Base-by-base conservation (phyloP, 1,284 basidiomycete species). In the Ganoderma lucidum region DNA sequence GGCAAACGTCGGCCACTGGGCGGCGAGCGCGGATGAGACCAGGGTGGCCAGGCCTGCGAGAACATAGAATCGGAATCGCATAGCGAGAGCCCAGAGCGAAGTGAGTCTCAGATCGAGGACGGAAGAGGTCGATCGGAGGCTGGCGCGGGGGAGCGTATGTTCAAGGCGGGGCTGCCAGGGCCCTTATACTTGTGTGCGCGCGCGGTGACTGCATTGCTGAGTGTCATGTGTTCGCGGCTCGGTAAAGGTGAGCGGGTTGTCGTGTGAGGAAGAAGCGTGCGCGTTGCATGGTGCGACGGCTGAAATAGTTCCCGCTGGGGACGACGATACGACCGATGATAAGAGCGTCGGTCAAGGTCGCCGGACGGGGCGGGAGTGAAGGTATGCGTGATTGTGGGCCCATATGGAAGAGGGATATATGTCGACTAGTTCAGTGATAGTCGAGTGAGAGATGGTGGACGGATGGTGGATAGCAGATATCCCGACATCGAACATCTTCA, bases 261-360 rank as follows among this genome's bases (percentile, higher is more conserved):
- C 58, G 37, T 59, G 58, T 59, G 61, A 39, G 41, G 30, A 39
- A 65, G 64, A 69, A 69, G 68, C 35, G 44, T 10, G 15, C 9
- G 53, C 8, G 15, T 58, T 55, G 65, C 62, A 48, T 64, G 68
- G 64, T 48, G 48, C 17, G 39, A 10, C 23, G 42, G 35, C 35
- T 35, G 35, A 35, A 35, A 35, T 35, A 35, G 35, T 35, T 30
- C 9, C 32, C 37, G 48, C 4, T n/a, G 48, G 64, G 65, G 64
- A 66, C 51, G 68, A 62, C 53, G 12, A 2, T 23, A 28, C 35
- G 19, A 19, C 2, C 37, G 37, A 6, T 17, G 58, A 59, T 59
- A 59, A 59, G 58, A 35, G 15, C 0, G 39, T 9, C 23, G 23
- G 23, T 23, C 23, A 23, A 23, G 10, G 8, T 4, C 10, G 23